These are phyloP conservation scores for Tilletia horrida DNA, from an alignment of 1,284 basidiomycete species.

Conservation along the genomic window DNA sequence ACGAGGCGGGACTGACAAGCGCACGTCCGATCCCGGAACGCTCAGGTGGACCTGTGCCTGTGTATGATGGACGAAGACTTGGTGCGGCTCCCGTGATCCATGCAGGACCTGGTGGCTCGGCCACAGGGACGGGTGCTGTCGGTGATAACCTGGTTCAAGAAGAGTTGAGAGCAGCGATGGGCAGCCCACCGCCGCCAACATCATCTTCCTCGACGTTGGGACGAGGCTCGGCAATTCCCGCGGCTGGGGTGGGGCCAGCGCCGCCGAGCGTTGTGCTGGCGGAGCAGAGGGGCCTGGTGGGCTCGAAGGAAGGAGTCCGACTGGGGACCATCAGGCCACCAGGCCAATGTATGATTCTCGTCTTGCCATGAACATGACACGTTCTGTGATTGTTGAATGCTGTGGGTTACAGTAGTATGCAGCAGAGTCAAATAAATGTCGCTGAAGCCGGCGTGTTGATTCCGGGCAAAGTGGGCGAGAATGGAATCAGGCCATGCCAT, in stretches of 20 bases:
- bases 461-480: too few relatives aligned
- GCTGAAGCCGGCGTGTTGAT: too few relatives aligned
- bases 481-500: too few relatives aligned
- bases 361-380: too few relatives aligned
- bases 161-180: constrained; percentile 8
- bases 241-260: too few relatives aligned
- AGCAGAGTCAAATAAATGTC: too few relatives aligned
- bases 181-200: not conserved
- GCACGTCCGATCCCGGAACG: not conserved
- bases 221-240: not conserved
- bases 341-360: too few relatives aligned
- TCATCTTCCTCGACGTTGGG: not conserved
- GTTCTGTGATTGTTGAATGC: too few relatives aligned
- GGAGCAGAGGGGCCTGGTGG: not conserved
- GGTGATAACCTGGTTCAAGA: not conserved
- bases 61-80: constrained; percentile 5
- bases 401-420: too few relatives aligned
- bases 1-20: not conserved
- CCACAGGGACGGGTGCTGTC: not conserved
- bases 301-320: too few relatives aligned
- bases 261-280: not conserved
- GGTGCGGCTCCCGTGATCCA: not conserved
- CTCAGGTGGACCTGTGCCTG: not conserved
- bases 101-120: not conserved
- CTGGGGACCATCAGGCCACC: too few relatives aligned